Conservation (phyloP, 2,329 filamentous ascomycete species). For the Triangularia setosa region DNA sequence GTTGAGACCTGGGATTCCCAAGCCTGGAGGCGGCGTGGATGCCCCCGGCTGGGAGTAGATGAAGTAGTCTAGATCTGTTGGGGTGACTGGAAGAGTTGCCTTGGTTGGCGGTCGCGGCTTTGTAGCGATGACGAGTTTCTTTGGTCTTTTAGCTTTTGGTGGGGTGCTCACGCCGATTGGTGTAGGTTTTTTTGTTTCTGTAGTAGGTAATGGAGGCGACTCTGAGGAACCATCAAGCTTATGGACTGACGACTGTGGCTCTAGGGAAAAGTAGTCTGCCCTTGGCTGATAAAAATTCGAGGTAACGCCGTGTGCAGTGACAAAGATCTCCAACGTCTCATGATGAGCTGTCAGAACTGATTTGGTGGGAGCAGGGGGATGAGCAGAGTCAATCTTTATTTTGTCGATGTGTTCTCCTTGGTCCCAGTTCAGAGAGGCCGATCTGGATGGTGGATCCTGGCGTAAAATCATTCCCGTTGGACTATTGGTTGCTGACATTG, state of each 20-base stretch:
- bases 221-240: not conserved
- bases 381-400: not conserved
- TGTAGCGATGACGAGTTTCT: not conserved
- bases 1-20: not conserved
- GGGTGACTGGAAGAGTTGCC: not conserved
- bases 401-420: not conserved
- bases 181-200: not conserved
- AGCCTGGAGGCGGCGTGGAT: constrained; percentile 15
- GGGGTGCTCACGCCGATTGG: not conserved
- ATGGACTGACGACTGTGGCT: not conserved
- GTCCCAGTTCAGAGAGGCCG: not conserved
- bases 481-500: not conserved
- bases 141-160: not conserved
- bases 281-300: not conserved
- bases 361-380: not conserved
- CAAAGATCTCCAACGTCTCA: not conserved
- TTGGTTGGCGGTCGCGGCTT: not conserved
- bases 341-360: not conserved
- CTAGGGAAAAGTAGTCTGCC: not conserved
- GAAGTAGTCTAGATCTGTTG: constrained; percentile 13
- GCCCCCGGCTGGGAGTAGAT: constrained; percentile 17
- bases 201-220: not conserved
- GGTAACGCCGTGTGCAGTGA: not conserved
- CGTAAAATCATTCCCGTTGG: not conserved
- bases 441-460: not conserved